Evolutionary conservation across 306 rosid genomes (phyloP).

Genomic region (Malus fusca): DNA sequence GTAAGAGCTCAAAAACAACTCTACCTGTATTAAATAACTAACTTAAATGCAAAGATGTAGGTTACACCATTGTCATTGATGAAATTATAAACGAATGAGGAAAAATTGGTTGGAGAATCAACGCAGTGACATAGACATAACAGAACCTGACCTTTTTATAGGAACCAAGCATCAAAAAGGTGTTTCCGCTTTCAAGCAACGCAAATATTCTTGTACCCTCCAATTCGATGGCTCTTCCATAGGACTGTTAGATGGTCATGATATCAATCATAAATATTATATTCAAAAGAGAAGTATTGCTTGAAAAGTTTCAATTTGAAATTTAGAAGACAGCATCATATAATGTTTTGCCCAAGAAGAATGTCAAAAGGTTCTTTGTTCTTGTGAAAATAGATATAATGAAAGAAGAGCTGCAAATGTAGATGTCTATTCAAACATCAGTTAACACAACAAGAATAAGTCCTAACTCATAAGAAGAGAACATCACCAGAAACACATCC

Average conservation of each 20-base stretch:
- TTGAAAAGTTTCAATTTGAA: neutral
- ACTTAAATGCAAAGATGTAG: neutral
- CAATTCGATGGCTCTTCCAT: constrained; percentile 79
- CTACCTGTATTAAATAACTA: neutral
- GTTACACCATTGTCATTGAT: neutral
- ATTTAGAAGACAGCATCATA: neutral
- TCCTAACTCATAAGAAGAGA: neutral
- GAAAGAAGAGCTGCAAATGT: neutral
- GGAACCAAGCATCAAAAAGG: constrained; percentile 59
- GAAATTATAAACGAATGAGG: neutral
- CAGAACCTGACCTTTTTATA: constrained; percentile 52
- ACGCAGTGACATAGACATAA: neutral
- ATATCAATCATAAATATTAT: constrained; percentile 3
- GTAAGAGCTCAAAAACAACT: neutral
- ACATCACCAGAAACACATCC: too few relatives aligned
- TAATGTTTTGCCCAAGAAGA: neutral
- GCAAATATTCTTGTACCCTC: constrained; percentile 55
- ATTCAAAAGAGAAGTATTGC: constrained; percentile 2
- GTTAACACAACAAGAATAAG: neutral
- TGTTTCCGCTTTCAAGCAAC: constrained; percentile 82
- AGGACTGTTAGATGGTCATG: constrained; percentile 50
- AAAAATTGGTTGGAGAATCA: neutral
- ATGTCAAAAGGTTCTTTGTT: neutral
- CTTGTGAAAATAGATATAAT: neutral
- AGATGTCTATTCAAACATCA: neutral